Percentiles rank a stretch among this genome's conserved stretches.
Evolutionary conservation across 805 yeast genomes (phyloP).

Genomic region (Huiozyma naganishii): DNA sequence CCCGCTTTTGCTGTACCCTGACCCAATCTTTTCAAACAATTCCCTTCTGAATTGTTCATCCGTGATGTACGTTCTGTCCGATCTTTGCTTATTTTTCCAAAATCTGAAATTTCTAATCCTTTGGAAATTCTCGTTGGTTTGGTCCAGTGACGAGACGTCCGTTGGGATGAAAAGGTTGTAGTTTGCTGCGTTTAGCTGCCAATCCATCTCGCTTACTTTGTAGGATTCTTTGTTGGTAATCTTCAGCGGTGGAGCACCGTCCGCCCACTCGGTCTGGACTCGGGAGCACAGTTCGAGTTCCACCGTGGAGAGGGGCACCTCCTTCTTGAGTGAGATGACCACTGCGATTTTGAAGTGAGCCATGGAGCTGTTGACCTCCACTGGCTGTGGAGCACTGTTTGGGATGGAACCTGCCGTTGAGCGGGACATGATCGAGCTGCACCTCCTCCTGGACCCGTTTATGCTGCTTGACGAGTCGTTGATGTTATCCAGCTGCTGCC

Average conservation of each 20-base stretch:
- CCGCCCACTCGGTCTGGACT: constrained; percentile 45
- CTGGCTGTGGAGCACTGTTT: too few species aligned
- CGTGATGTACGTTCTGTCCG: constrained; percentile 10
- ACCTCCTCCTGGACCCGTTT: not conserved
- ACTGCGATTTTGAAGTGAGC: constrained; percentile 11
- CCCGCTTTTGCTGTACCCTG: constrained; percentile 2
- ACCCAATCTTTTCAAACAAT: constrained; percentile 4
- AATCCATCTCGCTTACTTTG: constrained; percentile 36
- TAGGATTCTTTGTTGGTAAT: constrained; percentile 34
- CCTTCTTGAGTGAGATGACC: constrained; percentile 2
- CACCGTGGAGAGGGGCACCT: not conserved
- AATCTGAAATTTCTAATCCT: constrained; percentile 9
- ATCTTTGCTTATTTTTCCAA: constrained; percentile 11
- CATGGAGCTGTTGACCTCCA: constrained; percentile 6
- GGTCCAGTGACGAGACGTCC: constrained; percentile 14
- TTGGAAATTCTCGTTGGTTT: constrained; percentile 16
- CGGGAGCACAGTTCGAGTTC: constrained; percentile 41
- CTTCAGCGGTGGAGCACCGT: constrained; percentile 36
- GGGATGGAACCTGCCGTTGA: not conserved
- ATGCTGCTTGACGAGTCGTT: not conserved
- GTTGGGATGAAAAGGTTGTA: constrained; percentile 34
- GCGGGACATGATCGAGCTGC: not conserved
- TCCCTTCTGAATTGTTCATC: constrained; percentile 3
- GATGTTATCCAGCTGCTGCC: not conserved
- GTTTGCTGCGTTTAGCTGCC: constrained; percentile 35